Evolutionary conservation across 2,329 filamentous ascomycete genomes (phyloP).

Genomic region (Fusarium concolor): DNA sequence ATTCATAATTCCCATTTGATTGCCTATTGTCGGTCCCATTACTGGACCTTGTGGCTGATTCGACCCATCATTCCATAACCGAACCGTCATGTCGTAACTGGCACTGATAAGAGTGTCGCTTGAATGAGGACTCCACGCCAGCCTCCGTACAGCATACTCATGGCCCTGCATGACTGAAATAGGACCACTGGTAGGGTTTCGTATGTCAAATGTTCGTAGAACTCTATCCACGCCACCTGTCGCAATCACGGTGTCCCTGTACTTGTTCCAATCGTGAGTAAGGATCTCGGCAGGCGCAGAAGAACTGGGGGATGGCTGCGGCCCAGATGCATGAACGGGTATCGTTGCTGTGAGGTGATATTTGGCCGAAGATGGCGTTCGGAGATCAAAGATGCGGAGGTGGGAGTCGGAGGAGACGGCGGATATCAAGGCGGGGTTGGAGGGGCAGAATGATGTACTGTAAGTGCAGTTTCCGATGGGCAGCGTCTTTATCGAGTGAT

Average conservation of each 20-base stretch:
- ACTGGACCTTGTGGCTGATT: constrained; percentile 53
- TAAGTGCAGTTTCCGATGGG: constrained; percentile 96
- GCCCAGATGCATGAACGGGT: constrained; percentile 79
- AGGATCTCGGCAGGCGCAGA: constrained; percentile 82
- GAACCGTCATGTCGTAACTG: constrained; percentile 98
- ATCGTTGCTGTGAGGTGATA: constrained; percentile 89
- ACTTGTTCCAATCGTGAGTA: constrained; percentile 99
- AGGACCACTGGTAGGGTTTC: constrained; percentile 79
- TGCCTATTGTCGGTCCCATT: constrained; percentile 63
- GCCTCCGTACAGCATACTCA: constrained; percentile 86
- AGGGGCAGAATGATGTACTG: constrained; percentile 89
- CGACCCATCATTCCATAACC: constrained; percentile 86
- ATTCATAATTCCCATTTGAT: constrained; percentile 88
- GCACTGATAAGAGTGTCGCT: constrained; percentile 87
- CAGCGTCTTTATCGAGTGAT: constrained; percentile 81
- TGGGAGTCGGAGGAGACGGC: constrained; percentile 91
- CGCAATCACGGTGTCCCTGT: constrained; percentile 84
- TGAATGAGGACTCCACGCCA: constrained; percentile 96
- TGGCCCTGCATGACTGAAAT: constrained; percentile 82
- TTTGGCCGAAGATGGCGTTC: constrained; percentile 84
- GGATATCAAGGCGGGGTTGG: constrained; percentile 85
- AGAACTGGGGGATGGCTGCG: constrained; percentile 53
- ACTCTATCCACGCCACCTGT: constrained; percentile 89
- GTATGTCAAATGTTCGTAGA: constrained; percentile 90
- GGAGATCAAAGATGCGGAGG: constrained; percentile 89